Evolutionary conservation across 2,329 filamentous ascomycete genomes (phyloP), one percentile per base, ranked within the genome.

Genomic region (Fusarium cicatricum): DNA sequence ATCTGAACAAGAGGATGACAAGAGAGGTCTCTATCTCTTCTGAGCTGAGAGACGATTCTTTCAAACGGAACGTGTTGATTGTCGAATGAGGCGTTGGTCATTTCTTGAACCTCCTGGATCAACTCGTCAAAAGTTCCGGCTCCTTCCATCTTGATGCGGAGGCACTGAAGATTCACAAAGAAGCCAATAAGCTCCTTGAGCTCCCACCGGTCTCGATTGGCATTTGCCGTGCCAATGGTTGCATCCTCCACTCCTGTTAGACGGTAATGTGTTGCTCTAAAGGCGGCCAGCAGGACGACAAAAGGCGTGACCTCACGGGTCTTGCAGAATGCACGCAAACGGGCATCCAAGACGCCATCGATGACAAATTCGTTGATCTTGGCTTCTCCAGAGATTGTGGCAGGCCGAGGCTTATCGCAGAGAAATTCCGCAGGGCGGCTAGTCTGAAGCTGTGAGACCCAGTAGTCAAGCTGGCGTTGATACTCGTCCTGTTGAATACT

Each of bases 41-140:
- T 26, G 1, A 69, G 32, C 15, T 29, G 41, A 1, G 60, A 52
- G 7, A 65, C 64, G 11, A 69, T 57, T 1, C 34, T 32, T 31
- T 69, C 65, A 19, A 68, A 70, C 2, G 69, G 61, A 5, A 67
- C 58, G 12, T 66, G 62, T 26, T 70, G 67, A 10, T 67, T 69
- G 6, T 47, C 56, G 12, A 65, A 62, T 0, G 64, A 45, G 0
- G 44, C 51, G 6, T 36, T 32, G 2, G 47, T 44, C 0, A 58
- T 64, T 3, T 19, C 16, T 1, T 57, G 51, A 3, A 63, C 63
- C 9, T 68, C 61, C 2, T 38, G 44, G 4, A 68, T 62, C 0
- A 71, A 40, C 1, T 54, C 36, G 1, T 60, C 47, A 15, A 71
- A 69, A 0, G 55, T 41, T 9, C 51, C 48, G 1, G 54, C 55